These are phyloP conservation scores for Syzygium aromaticum DNA, from an alignment of 345 rosid species.

Conservation along the genomic window DNA sequence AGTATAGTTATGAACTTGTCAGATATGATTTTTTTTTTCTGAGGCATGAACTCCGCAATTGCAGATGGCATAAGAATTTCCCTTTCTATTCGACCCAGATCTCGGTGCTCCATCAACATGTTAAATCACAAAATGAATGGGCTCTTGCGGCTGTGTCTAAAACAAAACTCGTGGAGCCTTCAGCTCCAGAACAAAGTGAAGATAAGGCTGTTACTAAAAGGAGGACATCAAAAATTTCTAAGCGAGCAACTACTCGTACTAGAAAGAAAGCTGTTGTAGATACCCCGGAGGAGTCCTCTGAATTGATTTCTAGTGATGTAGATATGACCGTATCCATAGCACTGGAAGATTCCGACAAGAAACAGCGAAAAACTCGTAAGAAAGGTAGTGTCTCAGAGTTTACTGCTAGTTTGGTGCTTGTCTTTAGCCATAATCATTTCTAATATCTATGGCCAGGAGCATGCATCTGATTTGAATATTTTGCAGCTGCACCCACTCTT, in stretches of 20 bases:
- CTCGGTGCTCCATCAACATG: conserved; percentile 28
- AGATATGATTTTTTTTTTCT: neutral
- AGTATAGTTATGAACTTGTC: neutral
- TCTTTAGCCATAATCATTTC: neutral
- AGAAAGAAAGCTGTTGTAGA: conserved; percentile 46
- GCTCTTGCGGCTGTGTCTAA: conserved; percentile 35
- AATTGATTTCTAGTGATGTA: conserved; percentile 16
- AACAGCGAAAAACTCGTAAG: conserved; percentile 22
- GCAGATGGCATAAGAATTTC: conserved; percentile 43
- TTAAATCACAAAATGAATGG: conserved; percentile 36
- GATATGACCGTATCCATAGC: conserved; percentile 11
- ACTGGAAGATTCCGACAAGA: conserved; percentile 16
- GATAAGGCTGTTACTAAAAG: conserved; percentile 32
- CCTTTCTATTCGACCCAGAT: conserved; percentile 22
- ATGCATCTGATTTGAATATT: neutral
- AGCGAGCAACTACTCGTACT: conserved; percentile 28
- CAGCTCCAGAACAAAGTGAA: conserved; percentile 31
- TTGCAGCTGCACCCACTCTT: conserved; percentile 30
- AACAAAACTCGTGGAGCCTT: conserved; percentile 33
- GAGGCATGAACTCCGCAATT: neutral
- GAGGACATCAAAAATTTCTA: conserved; percentile 33
- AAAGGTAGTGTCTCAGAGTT: conserved; percentile 28
- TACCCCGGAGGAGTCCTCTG: conserved; percentile 18
- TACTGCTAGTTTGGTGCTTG: neutral
- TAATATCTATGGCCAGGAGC: neutral